A percentile compares a stretch with the other conserved stretches of the same genome.
Conservation (phyloP, 2,329 filamentous ascomycete species). For the Calonectria leucothoes region DNA sequence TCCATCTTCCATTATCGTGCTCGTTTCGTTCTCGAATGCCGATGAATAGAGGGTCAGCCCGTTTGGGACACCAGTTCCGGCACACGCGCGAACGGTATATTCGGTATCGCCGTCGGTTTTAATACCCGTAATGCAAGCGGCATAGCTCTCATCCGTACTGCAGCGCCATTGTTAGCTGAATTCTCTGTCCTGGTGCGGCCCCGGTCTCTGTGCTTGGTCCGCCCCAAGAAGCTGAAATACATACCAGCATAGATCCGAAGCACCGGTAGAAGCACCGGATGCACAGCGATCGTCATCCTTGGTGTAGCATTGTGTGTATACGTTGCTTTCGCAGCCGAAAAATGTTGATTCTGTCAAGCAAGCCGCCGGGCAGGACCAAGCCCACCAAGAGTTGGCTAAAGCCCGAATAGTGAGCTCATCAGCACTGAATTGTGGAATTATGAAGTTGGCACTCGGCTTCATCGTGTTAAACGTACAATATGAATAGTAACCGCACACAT, state of each 20-base stretch:
- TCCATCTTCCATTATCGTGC: background rate
- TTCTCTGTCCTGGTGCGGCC: no score
- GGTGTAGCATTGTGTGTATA: background rate
- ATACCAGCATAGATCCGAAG: background rate
- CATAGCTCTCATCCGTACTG: background rate
- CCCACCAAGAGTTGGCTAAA: background rate
- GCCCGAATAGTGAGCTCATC: background rate
- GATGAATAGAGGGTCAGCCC: background rate
- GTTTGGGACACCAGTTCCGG: background rate
- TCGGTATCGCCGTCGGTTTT: background rate
- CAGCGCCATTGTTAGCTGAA: background rate
- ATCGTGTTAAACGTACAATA: background rate
- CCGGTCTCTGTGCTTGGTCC: no score
- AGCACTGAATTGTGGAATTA: background rate
- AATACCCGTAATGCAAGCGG: background rate
- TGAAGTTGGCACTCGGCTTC: background rate
- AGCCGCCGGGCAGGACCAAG: background rate
- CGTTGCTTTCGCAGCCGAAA: background rate
- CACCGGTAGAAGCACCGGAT: background rate
- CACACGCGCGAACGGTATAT: constrained; percentile 2
- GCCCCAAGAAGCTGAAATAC: background rate
- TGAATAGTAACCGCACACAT: background rate
- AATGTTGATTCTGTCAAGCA: background rate
- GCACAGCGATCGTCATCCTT: background rate
- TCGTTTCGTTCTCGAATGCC: background rate